Evolutionary conservation across 2,329 filamentous ascomycete species (phyloP).

Genomic region (Leptographium lundbergii): DNA sequence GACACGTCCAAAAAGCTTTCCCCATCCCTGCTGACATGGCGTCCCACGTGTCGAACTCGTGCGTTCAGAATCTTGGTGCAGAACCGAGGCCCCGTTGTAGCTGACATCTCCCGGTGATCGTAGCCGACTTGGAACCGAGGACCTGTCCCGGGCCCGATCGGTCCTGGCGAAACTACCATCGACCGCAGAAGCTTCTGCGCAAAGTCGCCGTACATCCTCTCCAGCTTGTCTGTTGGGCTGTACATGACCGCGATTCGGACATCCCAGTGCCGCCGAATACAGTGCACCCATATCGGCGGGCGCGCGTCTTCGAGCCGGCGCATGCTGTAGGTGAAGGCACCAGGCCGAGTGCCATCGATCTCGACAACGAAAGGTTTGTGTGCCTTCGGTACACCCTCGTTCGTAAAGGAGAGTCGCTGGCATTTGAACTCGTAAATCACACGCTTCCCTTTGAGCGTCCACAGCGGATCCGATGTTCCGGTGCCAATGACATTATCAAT

Average conservation of each 20-base stretch:
- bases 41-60: constrained; percentile 9
- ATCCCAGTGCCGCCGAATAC: constrained; percentile 20
- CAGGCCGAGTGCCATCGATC: constrained; percentile 9
- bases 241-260: constrained; percentile 14
- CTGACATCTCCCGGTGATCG: constrained; percentile 1
- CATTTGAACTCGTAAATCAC: constrained; percentile 15
- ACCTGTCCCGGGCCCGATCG: background rate
- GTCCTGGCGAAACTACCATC: constrained; percentile 14
- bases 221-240: constrained; percentile 9
- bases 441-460: constrained; percentile 10
- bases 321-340: constrained; percentile 13
- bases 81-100: background rate
- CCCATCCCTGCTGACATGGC: constrained; percentile 8
- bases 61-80: constrained; percentile 7
- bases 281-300: constrained; percentile 17
- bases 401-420: constrained; percentile 1
- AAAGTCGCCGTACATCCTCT: constrained; percentile 14
- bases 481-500: constrained; percentile 6
- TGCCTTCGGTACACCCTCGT: background rate
- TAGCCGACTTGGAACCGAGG: constrained; percentile 8
- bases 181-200: constrained; percentile 14
- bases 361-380: constrained; percentile 13
- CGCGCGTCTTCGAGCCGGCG: constrained; percentile 9
- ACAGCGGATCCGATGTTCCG: background rate
- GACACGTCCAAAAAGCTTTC: constrained; percentile 14